Percentiles rank a stretch among this genome's conserved stretches.
phyloP scores from a whole-genome alignment of 140 eudicot species.

The Anethum foeniculum region DNA sequence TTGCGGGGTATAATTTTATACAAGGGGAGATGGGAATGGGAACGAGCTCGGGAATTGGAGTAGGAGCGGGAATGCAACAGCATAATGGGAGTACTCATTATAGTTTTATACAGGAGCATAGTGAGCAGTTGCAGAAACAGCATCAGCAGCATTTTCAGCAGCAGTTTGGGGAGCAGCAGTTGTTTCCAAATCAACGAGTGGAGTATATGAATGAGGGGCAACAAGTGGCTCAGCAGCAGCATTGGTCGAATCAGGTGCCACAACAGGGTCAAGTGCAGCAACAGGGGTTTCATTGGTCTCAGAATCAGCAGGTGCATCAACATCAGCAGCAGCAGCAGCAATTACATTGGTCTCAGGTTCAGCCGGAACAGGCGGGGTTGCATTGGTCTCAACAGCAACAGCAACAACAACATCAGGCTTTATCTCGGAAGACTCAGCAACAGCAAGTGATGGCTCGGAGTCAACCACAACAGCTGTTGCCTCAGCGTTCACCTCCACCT shows the following conservation, averaged over 20 bases:
- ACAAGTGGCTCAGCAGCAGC: background rate
- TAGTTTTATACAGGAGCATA: conserved; percentile 19
- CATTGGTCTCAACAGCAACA: conserved; percentile 16
- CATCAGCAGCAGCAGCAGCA: conserved; percentile 5
- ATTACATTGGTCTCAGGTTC: conserved; percentile 10
- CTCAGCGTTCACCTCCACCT: background rate
- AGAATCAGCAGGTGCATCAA: background rate
- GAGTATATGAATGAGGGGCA: background rate
- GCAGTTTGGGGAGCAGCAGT: background rate
- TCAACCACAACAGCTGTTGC: background rate
- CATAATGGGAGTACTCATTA: conserved; percentile 1
- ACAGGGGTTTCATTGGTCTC: background rate
- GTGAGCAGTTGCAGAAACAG: conserved; percentile 7
- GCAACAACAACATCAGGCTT: background rate
- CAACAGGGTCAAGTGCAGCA: conserved; percentile 6
- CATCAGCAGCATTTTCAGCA: conserved; percentile 3
- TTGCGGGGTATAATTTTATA: conserved; percentile 12
- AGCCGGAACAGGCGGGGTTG: background rate
- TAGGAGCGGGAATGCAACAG: background rate
- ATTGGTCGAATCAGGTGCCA: conserved; percentile 16
- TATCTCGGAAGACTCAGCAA: conserved; percentile 18
- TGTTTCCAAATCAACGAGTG: background rate
- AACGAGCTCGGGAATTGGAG: too few relatives aligned
- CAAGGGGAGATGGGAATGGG: conserved; percentile 11
- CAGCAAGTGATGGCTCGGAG: background rate